Evolutionary conservation across 1,284 basidiomycete species (phyloP).

Genomic region (Sparassis latifolia): DNA sequence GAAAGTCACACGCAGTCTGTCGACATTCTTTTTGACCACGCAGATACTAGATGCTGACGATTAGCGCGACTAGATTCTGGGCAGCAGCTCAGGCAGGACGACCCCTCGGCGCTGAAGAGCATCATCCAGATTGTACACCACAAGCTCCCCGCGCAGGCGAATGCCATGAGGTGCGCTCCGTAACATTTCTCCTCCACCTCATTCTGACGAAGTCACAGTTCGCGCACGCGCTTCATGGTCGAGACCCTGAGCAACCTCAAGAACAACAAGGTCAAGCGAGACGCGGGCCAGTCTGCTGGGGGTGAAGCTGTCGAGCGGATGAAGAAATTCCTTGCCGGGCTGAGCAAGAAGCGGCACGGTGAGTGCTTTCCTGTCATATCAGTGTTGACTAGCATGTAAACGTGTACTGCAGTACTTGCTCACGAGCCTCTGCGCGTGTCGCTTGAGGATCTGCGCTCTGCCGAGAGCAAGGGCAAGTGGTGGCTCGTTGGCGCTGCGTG

Average conservation of each 20-base stretch:
- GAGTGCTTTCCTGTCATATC: slow-evolving; percentile 16
- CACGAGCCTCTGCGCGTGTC: slow-evolving; percentile 83
- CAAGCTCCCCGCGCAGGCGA: slow-evolving; percentile 54
- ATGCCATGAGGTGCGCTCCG: slow-evolving; percentile 48
- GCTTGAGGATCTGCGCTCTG: slow-evolving; percentile 79
- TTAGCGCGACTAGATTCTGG: slow-evolving; percentile 58
- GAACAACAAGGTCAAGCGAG: slow-evolving; percentile 80
- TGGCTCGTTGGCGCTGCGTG: slow-evolving; percentile 98
- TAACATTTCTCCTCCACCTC: not conserved
- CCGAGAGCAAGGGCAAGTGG: slow-evolving; percentile 92
- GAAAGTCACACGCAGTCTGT: slow-evolving; percentile 79
- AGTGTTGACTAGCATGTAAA: not conserved
- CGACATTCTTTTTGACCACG: not conserved
- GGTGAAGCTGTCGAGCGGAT: slow-evolving; percentile 74
- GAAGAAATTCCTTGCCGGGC: slow-evolving; percentile 75
- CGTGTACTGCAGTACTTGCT: slow-evolving; percentile 49
- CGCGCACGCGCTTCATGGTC: slow-evolving; percentile 86
- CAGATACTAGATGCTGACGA: not conserved
- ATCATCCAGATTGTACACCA: slow-evolving; percentile 81
- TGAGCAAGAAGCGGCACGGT: slow-evolving; percentile 78
- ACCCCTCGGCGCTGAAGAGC: slow-evolving; percentile 78
- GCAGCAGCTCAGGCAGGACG: slow-evolving; percentile 81
- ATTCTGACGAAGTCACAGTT: slow-evolving; percentile 36
- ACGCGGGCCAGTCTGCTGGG: slow-evolving; percentile 50
- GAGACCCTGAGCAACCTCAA: slow-evolving; percentile 87